Evolutionary conservation across 2,329 filamentous ascomycete species (phyloP).

Genomic region (Aspergillus jensenii): DNA sequence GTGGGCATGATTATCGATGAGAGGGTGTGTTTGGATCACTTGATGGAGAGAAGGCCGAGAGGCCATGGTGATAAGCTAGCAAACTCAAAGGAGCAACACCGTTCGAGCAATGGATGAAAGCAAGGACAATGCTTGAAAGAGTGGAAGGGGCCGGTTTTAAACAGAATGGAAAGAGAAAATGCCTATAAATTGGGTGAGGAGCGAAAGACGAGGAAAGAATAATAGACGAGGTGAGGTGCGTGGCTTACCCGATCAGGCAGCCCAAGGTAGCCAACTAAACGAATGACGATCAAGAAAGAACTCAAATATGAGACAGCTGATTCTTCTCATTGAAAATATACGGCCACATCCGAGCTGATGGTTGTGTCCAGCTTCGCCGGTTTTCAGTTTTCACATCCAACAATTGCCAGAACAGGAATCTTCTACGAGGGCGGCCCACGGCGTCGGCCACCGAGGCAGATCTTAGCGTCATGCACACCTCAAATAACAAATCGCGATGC

Average conservation of each 20-base stretch:
- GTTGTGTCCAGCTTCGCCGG: not conserved
- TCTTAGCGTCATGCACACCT: conserved; percentile 6
- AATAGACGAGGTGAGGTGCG: not conserved
- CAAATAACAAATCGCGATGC: not conserved
- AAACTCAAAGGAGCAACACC: not conserved
- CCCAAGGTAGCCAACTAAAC: not conserved
- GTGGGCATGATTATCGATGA: conserved; percentile 52
- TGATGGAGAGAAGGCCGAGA: conserved; percentile 31
- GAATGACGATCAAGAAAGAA: not conserved
- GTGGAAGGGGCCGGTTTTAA: conserved; percentile 30
- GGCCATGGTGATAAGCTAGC: conserved; percentile 20
- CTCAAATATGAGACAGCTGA: not conserved
- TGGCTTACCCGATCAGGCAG: conserved; percentile 18
- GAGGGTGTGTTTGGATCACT: conserved; percentile 40
- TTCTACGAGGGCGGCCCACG: conserved; percentile 3
- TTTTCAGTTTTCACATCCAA: not conserved
- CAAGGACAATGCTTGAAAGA: not conserved
- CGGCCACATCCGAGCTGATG: not conserved
- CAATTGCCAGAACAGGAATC: conserved; percentile 1
- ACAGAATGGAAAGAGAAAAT: not conserved
- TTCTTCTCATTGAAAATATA: not conserved
- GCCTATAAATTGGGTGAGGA: not conserved
- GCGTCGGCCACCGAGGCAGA: not conserved
- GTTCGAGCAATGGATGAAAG: not conserved
- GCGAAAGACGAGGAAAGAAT: conserved; percentile 2